phyloP scores from a whole-genome alignment of 331 rosid species.

The Malus hybrid region DNA sequence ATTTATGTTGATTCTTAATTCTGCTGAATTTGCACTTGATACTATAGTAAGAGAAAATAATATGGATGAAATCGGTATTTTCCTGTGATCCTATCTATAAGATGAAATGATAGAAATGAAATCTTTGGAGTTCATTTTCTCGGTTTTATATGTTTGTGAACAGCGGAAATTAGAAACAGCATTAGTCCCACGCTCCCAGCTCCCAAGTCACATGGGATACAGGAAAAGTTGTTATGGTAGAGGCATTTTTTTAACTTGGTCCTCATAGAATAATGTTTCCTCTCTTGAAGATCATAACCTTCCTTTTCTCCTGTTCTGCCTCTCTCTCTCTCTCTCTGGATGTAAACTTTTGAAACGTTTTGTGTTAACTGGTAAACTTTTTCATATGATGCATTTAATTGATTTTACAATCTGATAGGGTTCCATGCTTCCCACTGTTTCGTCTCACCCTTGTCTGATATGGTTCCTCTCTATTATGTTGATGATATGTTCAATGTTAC shows the following conservation, averaged over 20 bases:
- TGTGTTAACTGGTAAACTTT: neutral
- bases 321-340: neutral
- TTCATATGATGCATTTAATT: neutral
- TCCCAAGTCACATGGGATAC: neutral
- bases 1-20: neutral
- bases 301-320: neutral
- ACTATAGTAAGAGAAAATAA: too few species aligned
- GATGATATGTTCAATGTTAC: slow-evolving; percentile 5
- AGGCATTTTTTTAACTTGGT: neutral
- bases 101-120: neutral
- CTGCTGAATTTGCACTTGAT: neutral
- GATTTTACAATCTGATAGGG: neutral
- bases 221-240: neutral
- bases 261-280: neutral
- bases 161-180: too few species aligned
- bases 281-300: neutral
- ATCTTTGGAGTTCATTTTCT: neutral
- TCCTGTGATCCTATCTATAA: neutral
- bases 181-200: neutral
- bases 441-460: neutral
- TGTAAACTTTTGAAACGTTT: neutral
- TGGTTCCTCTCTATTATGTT: neutral
- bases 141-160: too few species aligned
- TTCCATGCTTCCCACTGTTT: neutral
- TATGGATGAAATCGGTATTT: neutral